Percentiles rank a stretch among this genome's conserved stretches.
Conservation (phyloP, 1,284 basidiomycete species). For the Cryptococcus deneoformans region DNA sequence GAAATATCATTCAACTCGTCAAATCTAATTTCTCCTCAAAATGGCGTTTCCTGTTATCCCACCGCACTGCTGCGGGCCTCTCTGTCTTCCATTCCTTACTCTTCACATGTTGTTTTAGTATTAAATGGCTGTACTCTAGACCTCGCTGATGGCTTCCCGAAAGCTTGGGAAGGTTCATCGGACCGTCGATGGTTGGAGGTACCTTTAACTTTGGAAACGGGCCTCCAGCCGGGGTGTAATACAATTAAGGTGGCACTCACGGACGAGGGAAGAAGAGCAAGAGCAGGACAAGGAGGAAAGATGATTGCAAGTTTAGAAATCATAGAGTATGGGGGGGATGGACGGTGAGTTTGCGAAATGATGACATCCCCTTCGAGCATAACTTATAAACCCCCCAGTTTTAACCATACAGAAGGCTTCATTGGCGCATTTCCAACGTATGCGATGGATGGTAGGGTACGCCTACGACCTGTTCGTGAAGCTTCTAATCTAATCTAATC, state of each 20-base stretch:
- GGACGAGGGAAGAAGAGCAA: conserved; percentile 55
- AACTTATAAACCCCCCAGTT: conserved; percentile 52
- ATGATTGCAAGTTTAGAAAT: conserved; percentile 69
- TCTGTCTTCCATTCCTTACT: conserved; percentile 66
- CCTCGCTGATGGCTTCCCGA: conserved; percentile 30
- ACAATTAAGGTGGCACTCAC: conserved; percentile 60
- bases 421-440: conserved; percentile 75
- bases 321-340: conserved; percentile 66
- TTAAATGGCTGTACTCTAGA: conserved; percentile 56
- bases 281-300: conserved; percentile 56
- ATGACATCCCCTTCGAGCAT: background rate
- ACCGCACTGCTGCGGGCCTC: conserved; percentile 68
- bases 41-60: conserved; percentile 51
- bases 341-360: conserved; percentile 55
- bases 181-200: conserved; percentile 48
- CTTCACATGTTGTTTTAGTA: conserved; percentile 58
- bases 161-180: conserved; percentile 30
- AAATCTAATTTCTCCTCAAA: background rate
- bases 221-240: conserved; percentile 53
- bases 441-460: conserved; percentile 28
- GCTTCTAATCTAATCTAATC: background rate
- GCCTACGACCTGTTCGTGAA: conserved; percentile 38
- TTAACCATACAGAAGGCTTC: conserved; percentile 59
- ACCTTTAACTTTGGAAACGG: conserved; percentile 7
- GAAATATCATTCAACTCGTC: conserved; percentile 62